These are phyloP conservation scores for Huntiella omanensis DNA, from an alignment of 2,329 filamentous ascomycete genomes.

Conservation along the genomic window DNA sequence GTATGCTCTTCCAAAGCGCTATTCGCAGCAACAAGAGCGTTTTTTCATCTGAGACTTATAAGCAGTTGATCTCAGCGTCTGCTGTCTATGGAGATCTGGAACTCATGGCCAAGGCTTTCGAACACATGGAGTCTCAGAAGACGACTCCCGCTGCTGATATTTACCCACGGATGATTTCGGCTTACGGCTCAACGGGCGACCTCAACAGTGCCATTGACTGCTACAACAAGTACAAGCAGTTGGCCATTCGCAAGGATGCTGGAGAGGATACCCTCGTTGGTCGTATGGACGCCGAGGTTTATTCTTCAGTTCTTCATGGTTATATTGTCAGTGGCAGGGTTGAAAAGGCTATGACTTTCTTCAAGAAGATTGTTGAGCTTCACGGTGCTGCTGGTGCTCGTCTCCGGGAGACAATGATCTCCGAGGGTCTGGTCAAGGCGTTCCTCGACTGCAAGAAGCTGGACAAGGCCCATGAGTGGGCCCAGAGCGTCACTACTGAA, in stretches of 20 bases:
- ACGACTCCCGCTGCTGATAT: constrained; percentile 60
- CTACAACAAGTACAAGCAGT: constrained; percentile 82
- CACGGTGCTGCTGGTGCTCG: constrained; percentile 38
- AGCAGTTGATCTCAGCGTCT: constrained; percentile 70
- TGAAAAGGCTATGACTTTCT: constrained; percentile 69
- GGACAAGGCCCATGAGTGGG: constrained; percentile 55
- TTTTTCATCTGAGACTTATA: constrained; percentile 70
- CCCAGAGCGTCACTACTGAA: constrained; percentile 37
- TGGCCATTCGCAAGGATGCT: constrained; percentile 70
- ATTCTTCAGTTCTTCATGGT: constrained; percentile 77
- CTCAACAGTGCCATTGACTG: constrained; percentile 77
- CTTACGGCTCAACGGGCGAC: constrained; percentile 67
- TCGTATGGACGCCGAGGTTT: constrained; percentile 66
- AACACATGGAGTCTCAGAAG: constrained; percentile 70
- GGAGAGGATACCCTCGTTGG: constrained; percentile 49
- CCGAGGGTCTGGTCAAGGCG: constrained; percentile 60
- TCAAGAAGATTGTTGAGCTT: constrained; percentile 53
- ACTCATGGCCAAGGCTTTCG: constrained; percentile 80
- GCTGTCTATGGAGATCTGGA: constrained; percentile 62
- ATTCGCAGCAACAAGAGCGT: constrained; percentile 39
- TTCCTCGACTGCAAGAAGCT: constrained; percentile 53
- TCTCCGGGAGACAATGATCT: constrained; percentile 53
- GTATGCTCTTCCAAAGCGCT: constrained; percentile 71
- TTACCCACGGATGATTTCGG: constrained; percentile 88
- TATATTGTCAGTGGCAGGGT: constrained; percentile 68